A percentile compares a stretch with the other conserved stretches of the same genome.
Conservation (phyloP, 345 rosid species). For the Turritis glabra region DNA sequence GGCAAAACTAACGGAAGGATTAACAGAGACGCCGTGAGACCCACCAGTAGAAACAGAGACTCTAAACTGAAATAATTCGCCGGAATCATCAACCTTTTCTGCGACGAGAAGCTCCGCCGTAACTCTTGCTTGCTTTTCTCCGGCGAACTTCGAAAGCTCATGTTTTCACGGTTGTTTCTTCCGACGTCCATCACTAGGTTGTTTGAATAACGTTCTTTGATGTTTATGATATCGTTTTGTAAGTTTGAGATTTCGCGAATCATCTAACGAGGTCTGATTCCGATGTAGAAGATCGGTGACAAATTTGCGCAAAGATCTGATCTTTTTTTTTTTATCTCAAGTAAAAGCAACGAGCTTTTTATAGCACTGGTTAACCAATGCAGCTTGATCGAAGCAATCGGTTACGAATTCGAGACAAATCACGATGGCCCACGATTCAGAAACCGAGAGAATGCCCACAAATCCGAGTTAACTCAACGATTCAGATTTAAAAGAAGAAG, state of each 20-base stretch:
- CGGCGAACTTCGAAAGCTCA: constrained; percentile 4
- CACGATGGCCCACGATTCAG: constrained; percentile 17
- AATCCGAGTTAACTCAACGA: constrained; percentile 21
- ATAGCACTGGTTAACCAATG: constrained; percentile 14
- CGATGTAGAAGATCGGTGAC: neutral
- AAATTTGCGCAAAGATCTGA: neutral
- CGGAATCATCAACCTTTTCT: constrained; percentile 42
- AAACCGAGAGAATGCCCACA: neutral
- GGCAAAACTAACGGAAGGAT: constrained; percentile 76
- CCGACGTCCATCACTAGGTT: constrained; percentile 25
- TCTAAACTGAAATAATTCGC: constrained; percentile 58
- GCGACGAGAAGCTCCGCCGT: constrained; percentile 35
- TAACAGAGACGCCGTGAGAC: constrained; percentile 66
- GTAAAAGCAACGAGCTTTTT: neutral
- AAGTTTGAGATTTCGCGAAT: constrained; percentile 18
- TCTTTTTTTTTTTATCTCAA: neutral
- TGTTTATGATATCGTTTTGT: neutral
- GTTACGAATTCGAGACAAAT: neutral
- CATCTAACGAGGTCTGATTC: constrained; percentile 6
- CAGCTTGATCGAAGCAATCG: neutral
- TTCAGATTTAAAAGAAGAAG: neutral
- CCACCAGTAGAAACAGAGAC: constrained; percentile 52
- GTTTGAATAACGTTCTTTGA: constrained; percentile 17
- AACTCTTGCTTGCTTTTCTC: constrained; percentile 33
- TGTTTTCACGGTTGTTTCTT: constrained; percentile 18